Base-by-base conservation (phyloP, 208 protist genomes). In the Jaenimonas drosophilae region DNA sequence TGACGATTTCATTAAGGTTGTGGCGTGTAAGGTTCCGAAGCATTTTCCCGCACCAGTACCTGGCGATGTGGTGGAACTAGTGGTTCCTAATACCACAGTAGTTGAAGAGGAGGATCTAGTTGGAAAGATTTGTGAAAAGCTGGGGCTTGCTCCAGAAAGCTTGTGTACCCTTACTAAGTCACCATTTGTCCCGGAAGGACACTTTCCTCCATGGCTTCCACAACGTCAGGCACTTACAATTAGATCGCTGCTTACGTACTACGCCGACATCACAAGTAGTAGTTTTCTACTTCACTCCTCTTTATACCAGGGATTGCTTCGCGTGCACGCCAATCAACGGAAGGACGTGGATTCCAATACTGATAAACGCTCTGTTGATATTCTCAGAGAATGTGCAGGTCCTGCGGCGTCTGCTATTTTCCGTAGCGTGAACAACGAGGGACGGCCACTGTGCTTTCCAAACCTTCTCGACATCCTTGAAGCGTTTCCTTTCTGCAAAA, bases 171-270 rank as follows among this genome's bases (percentile, higher is more conserved):
- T 93, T 24, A 67, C 76, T 32, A 68, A 69, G 23, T 90, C 80
- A 16, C 74, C 85, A 2, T 89, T 90, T 64, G 85, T 93, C 0
- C 73, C 80, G 0, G 62, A 82, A 34, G 65, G 69, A 25, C 56
- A 72, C 37, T 89, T 89, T 49, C 85, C 85, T 7, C 72, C 75
- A 6, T 93, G 85, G 81, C 60, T 93, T 17, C 85, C 85, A 3
- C 49, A 76, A 4, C 59, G 67, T 16, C 33, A 59, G n/a, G 49
- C 64, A 6, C 58, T 93, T 38, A 80, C 71, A 3, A 67, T 93
- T 11, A 58, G 64, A 9, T 56, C 74, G 23, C 60, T 93, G 23
- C 59, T 93, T 16, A 67, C 77, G 16, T 69, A 78, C 31, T 89
- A 82, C 51, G 75, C 90, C 2, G 85, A 93, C 51, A 58, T 93